Percentiles rank a stretch among this genome's conserved stretches.
These are phyloP conservation scores for Leucogyrophana mollusca DNA, from an alignment of 768 basidiomycete genomes.

Conservation along the genomic window DNA sequence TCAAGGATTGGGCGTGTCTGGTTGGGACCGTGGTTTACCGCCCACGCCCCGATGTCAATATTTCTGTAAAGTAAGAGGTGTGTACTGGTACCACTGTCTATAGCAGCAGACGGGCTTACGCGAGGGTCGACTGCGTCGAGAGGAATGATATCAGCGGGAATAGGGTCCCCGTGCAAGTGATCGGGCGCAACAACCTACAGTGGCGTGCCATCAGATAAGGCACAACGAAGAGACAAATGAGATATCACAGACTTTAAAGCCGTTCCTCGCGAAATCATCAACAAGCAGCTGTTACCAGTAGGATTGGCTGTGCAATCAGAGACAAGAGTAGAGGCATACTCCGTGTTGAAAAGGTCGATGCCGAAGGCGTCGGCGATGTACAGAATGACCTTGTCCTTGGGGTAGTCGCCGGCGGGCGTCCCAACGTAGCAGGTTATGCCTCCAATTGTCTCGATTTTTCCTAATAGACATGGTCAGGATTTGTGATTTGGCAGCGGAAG, in stretches of 20 bases:
- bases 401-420: slow-evolving; percentile 48
- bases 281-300: slow-evolving; percentile 25
- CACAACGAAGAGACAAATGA: too few species aligned
- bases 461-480: slow-evolving; percentile 28
- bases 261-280: slow-evolving; percentile 39
- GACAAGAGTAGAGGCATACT: slow-evolving; percentile 25
- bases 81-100: too few species aligned
- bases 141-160: slow-evolving; percentile 23
- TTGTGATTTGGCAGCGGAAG: neutral
- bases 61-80: slow-evolving; percentile 17
- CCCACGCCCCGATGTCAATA: slow-evolving; percentile 44
- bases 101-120: too few species aligned
- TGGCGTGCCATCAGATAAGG: neutral
- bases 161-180: slow-evolving; percentile 34
- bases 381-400: slow-evolving; percentile 56
- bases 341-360: slow-evolving; percentile 42
- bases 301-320: neutral
- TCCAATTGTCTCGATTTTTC: slow-evolving; percentile 44
- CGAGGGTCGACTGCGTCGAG: too few species aligned
- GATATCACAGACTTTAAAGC: slow-evolving; percentile 26
- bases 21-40: slow-evolving; percentile 37
- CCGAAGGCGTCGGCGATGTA: slow-evolving; percentile 56
- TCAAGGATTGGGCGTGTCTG: slow-evolving; percentile 50
- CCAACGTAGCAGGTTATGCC: slow-evolving; percentile 54
- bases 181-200: slow-evolving; percentile 34